Evolutionary conservation across 352 stramenopile species (phyloP), one percentile per base, ranked within the genome.

Genomic region (Phytophthora uliginosa): DNA sequence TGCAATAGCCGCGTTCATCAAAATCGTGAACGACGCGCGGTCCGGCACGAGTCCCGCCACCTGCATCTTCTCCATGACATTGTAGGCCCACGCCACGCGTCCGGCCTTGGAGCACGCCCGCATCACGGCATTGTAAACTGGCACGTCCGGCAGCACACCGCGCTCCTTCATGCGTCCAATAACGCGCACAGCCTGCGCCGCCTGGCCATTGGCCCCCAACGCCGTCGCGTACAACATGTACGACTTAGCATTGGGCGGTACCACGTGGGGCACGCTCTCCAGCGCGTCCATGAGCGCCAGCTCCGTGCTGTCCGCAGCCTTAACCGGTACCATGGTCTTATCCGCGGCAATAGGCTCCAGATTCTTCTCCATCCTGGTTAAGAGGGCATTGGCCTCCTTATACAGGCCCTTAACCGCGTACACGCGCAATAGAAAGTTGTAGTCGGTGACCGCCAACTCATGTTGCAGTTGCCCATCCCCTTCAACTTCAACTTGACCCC

Each of bases 1-100:
- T 0, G 83, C 84, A 69, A 95, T 94, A 15, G 88, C 85, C 7
- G 88, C 75, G 56, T 93, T 85, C 84, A 95, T 93, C 33, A 95
- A 69, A 45, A 95, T 89, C 53, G 88, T 95, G 60, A 95, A 95
- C 15, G 83, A 92, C 50, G 86, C 83, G 47, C 77, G 66, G 71
- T 91, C 84, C 0, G 88, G 88, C 63, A 82, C 81, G 42, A 93
- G 56, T 9, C 88, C 88, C 0, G 86, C 84, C 12, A 93, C 83
- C 72, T 95, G 88, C 85, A 95, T 93, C 68, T 92, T 92, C 68
- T 95, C 88, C 75, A 95, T 84, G 40, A 95, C 85, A 66, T 94
- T 95, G 81, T 95, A 95, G 7, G 88, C 74, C 88, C 88, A 95
- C 36, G 86, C 69, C 63, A 93, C 73, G 28, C 79, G 77, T 34